phyloP scores from a whole-genome alignment of 2,329 filamentous ascomycete genomes.

The Apiospora aurea region DNA sequence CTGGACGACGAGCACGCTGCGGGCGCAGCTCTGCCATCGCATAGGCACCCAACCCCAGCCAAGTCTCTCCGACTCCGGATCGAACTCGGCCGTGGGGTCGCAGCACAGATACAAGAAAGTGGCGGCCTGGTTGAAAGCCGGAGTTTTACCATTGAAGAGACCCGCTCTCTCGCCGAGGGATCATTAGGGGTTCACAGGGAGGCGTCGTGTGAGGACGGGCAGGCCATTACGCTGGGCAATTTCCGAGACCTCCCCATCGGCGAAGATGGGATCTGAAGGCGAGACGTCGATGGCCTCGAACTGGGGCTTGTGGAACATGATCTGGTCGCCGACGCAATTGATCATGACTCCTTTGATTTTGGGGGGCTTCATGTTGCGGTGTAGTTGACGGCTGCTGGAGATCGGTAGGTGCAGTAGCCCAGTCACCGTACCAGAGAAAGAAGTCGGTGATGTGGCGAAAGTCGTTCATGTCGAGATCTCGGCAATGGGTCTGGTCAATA shows the following conservation, averaged over 20 bases:
- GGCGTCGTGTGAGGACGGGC: constrained; percentile 28
- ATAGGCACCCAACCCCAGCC: constrained; percentile 23
- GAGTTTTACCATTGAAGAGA: too few species aligned
- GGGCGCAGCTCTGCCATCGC: constrained; percentile 23
- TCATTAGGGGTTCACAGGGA: too few species aligned
- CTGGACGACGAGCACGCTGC: constrained; percentile 26
- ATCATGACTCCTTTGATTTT: constrained; percentile 30
- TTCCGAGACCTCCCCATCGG: constrained; percentile 26
- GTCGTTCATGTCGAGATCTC: constrained; percentile 33
- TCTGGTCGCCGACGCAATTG: constrained; percentile 32
- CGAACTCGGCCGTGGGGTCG: constrained; percentile 13
- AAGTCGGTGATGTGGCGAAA: constrained; percentile 32
- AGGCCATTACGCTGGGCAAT: constrained; percentile 31
- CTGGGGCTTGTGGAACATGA: constrained; percentile 28
- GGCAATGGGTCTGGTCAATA: constrained; percentile 10
- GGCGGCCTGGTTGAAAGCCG: constrained; percentile 22
- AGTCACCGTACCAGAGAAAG: constrained; percentile 25
- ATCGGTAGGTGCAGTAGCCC: not conserved
- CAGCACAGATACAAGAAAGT: constrained; percentile 27
- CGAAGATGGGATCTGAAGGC: constrained; percentile 25
- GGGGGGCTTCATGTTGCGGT: too few species aligned
- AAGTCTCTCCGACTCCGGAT: not conserved
- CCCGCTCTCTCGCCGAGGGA: too few species aligned
- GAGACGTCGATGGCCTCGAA: constrained; percentile 31
- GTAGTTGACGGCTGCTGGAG: too few species aligned